phyloP scores from a whole-genome alignment of 352 stramenopile genomes.

The Plasmopara muralis region DNA sequence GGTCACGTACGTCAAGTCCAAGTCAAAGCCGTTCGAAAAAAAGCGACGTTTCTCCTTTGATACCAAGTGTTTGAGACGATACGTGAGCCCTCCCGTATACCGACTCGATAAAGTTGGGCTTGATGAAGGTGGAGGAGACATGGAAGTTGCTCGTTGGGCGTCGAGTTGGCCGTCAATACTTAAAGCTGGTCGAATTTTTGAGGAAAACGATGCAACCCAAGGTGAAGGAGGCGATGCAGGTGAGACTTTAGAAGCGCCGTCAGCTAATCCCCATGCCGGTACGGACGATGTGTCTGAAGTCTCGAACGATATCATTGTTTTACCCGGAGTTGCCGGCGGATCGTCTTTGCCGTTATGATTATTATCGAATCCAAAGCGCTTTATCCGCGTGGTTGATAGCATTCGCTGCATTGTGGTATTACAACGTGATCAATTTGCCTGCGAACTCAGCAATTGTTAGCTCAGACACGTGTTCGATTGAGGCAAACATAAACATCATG shows the following conservation, averaged over 20 bases:
- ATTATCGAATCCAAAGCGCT: slow-evolving; percentile 11
- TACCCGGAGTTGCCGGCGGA: slow-evolving; percentile 4
- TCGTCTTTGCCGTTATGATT: slow-evolving; percentile 17
- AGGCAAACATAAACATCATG: no score
- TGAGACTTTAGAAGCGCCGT: neutral
- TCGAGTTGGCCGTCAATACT: slow-evolving; percentile 23
- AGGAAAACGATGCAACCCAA: slow-evolving; percentile 5
- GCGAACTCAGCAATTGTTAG: no score
- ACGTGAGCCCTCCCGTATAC: slow-evolving; percentile 27
- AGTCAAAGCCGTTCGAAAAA: slow-evolving; percentile 83
- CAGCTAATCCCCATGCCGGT: slow-evolving; percentile 9
- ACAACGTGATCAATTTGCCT: no score
- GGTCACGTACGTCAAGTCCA: slow-evolving; percentile 91
- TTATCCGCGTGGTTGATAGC: slow-evolving; percentile 19
- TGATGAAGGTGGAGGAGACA: slow-evolving; percentile 12
- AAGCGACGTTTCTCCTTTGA: slow-evolving; percentile 88
- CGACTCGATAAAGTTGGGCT: slow-evolving; percentile 17
- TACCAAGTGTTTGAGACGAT: slow-evolving; percentile 76
- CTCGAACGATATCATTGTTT: slow-evolving; percentile 3
- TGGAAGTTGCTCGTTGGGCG: slow-evolving; percentile 7
- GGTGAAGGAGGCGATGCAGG: slow-evolving; percentile 15
- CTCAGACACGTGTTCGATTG: no score
- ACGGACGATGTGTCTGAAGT: slow-evolving; percentile 8
- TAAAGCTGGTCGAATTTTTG: slow-evolving; percentile 12
- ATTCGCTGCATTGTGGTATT: slow-evolving; percentile 18